Evolutionary conservation across 2,329 filamentous ascomycete species (phyloP), one percentile per base, ranked within the genome.

Genomic region (Emergomyces orientalis): DNA sequence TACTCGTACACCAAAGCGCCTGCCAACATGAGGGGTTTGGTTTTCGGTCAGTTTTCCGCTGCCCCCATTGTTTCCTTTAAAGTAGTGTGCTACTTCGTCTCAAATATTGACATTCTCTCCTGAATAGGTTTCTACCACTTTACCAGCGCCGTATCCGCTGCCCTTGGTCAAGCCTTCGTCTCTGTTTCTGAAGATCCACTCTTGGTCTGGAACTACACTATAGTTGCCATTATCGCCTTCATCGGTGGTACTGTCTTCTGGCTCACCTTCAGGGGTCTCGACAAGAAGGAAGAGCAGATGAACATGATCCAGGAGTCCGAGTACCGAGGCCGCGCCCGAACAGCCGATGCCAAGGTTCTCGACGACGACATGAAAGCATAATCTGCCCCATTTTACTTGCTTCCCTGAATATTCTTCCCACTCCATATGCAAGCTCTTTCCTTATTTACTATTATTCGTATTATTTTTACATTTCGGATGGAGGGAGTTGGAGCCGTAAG

Each of bases 21-120:
- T 39, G 84, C 83, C 70, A 90, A 90, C 78, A 91, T 92, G 88
- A 86, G 88, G 66, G 88, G 85, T 1, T 80, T 91, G n/a, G 87
- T 91, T 17, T 61, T 55, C 51, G 60, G 60, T 61, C 32, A 54
- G 47, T 52, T 52, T 49, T n/a, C 27, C 9, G 17, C 25, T 49
- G 7, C 22, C 17, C 2, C 19, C 32, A 4, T 22, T 30, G 47
- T 2, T 27, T 22, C 22, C 5, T 1, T 51, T 51, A 14, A 27
- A 25, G 22, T 17, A 56, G 8, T 37, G 25, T 56, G 4, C 47
- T 51, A 25, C 19, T 51, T 30, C 49, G 25, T 17, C 7, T 17
- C n/a, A 55, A 25, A 52, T 17, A 51, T 41, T 61, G 25, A 61
- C 60, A 19, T 32, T 41, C 13, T 56, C 37, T 27, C 25, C 6